Evolutionary conservation across 1,284 basidiomycete genomes (phyloP).

Genomic region (Rhodofomes roseus): DNA sequence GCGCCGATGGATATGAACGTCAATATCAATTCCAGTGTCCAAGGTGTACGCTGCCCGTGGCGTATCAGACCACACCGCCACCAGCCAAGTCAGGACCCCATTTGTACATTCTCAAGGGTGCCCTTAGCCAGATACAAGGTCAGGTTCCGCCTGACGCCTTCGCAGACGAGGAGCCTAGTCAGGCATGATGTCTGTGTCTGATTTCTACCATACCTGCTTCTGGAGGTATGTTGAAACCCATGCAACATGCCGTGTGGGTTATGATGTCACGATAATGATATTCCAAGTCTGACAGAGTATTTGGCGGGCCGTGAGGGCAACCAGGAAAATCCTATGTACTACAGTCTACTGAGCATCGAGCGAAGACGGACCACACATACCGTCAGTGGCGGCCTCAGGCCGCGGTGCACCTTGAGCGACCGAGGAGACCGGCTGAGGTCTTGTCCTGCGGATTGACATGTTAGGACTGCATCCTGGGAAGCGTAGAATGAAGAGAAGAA

Average conservation of each 20-base stretch:
- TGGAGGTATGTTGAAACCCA: too few relatives aligned
- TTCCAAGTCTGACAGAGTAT: too few relatives aligned
- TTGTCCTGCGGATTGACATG: not conserved
- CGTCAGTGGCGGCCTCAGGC: too few relatives aligned
- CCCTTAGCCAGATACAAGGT: conserved; percentile 75
- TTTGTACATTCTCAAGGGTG: conserved; percentile 69
- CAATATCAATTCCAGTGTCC: conserved; percentile 75
- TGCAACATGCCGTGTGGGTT: too few relatives aligned
- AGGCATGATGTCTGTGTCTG: not conserved
- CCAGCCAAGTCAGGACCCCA: conserved; percentile 70
- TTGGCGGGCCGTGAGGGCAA: too few relatives aligned
- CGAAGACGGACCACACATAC: too few relatives aligned
- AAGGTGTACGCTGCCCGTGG: conserved; percentile 68
- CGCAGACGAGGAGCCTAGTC: conserved; percentile 43
- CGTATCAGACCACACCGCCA: conserved; percentile 70
- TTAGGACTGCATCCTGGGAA: not conserved
- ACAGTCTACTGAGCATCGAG: too few relatives aligned
- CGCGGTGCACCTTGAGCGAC: too few relatives aligned
- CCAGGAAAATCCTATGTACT: too few relatives aligned
- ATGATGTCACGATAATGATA: too few relatives aligned
- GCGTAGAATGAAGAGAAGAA: conserved; percentile 4
- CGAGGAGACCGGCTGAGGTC: too few relatives aligned
- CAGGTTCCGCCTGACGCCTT: conserved; percentile 76
- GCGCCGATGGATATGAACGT: conserved; percentile 65
- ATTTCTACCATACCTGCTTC: not conserved